A percentile compares a stretch with the other conserved stretches of the same genome.
phyloP scores from a whole-genome alignment of 805 yeast species.

The Metschnikowia borealis region DNA sequence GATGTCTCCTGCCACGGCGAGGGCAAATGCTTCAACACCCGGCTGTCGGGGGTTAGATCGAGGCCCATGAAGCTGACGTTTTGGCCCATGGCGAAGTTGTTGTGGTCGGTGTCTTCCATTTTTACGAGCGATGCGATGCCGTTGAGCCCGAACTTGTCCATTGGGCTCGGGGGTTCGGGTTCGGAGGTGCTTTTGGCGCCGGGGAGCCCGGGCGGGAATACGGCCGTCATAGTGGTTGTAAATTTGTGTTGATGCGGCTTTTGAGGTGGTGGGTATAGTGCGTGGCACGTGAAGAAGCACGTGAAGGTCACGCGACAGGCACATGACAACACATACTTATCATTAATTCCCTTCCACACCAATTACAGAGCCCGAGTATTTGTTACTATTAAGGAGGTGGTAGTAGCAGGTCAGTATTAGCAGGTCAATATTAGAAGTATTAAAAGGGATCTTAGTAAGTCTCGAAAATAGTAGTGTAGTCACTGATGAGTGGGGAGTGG shows the following conservation, averaged over 20 bases:
- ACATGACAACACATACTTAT: too few species aligned
- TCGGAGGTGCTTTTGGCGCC: conserved; percentile 4
- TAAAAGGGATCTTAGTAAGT: too few species aligned
- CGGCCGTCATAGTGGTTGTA: conserved; percentile 9
- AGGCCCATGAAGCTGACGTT: conserved; percentile 68
- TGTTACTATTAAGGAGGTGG: too few species aligned
- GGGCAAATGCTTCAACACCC: conserved; percentile 62
- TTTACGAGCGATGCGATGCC: conserved; percentile 59
- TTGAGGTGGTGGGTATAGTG: too few species aligned
- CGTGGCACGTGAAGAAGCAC: not conserved
- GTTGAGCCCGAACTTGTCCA: conserved; percentile 63
- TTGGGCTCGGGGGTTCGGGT: conserved; percentile 30
- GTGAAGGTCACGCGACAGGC: not conserved
- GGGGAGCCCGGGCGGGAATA: conserved; percentile 18
- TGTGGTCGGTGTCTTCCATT: conserved; percentile 60
- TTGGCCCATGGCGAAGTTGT: conserved; percentile 68
- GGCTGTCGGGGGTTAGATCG: conserved; percentile 46
- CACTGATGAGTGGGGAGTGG: too few species aligned
- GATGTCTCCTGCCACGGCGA: conserved; percentile 96
- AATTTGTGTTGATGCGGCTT: too few species aligned
- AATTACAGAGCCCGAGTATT: too few species aligned
- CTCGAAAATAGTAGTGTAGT: too few species aligned
- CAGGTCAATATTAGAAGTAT: too few species aligned
- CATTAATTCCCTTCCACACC: too few species aligned
- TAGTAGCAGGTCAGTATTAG: too few species aligned